These are phyloP conservation scores for Juncus effusus DNA, from an alignment of 176 grass and related monocot genomes.

Conservation along the genomic window DNA sequence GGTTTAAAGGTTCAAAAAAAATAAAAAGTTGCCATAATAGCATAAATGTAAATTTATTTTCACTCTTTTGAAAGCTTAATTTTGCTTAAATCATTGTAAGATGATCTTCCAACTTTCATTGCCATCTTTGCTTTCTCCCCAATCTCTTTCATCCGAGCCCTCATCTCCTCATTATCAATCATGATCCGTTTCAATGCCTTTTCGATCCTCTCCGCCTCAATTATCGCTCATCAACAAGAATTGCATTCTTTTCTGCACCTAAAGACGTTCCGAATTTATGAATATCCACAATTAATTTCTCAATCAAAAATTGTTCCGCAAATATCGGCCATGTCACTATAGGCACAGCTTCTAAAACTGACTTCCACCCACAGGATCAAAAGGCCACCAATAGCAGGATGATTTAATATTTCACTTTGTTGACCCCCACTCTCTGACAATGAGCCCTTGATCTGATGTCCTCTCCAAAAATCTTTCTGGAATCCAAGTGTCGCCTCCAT, in stretches of 20 bases:
- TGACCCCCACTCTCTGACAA: constrained; percentile 51
- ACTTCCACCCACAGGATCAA: constrained; percentile 77
- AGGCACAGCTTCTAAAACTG: constrained; percentile 45
- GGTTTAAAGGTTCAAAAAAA: too few species aligned
- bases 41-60: too few species aligned
- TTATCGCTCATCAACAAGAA: constrained; percentile 13
- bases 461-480: constrained; percentile 19
- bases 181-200: too few species aligned
- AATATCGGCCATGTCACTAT: constrained; percentile 68
- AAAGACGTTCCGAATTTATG: constrained; percentile 32
- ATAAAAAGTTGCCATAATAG: too few species aligned
- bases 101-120: too few species aligned
- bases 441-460: constrained; percentile 13
- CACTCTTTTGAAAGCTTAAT: too few species aligned
- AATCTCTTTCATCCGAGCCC: too few species aligned
- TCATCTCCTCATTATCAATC: too few species aligned
- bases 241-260: too few species aligned
- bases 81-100: too few species aligned
- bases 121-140: too few species aligned
- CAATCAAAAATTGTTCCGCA: constrained; percentile 70
- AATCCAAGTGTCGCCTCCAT: not conserved
- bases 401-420: constrained; percentile 49
- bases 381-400: too few species aligned
- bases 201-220: constrained; percentile 15
- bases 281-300: constrained; percentile 56